A percentile compares a stretch with the other conserved stretches of the same genome.
Evolutionary conservation across 495 filamentous ascomycete genomes (phyloP).

Genomic region (Xylaria scruposa): DNA sequence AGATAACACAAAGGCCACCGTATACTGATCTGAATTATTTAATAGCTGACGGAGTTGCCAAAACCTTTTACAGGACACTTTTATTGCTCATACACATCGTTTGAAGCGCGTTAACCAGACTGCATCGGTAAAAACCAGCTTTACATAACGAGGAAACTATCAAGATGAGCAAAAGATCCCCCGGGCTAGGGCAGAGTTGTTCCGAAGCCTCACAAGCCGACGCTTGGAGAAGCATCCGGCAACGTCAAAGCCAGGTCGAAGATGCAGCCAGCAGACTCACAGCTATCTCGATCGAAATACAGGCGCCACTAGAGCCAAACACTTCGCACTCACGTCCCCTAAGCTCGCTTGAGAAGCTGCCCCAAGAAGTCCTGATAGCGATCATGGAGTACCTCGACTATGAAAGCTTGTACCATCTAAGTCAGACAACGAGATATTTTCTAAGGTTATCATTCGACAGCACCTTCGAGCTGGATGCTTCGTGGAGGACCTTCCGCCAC

Average conservation of each 20-base stretch:
- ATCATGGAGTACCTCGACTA: constrained; percentile 19
- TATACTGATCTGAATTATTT: not conserved
- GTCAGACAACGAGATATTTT: constrained; percentile 16
- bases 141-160: not conserved
- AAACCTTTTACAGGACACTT: not conserved
- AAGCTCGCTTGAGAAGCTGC: constrained; percentile 18
- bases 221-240: constrained; percentile 6
- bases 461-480: not conserved
- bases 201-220: not conserved
- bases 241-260: not conserved
- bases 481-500: constrained; percentile 20
- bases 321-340: not conserved
- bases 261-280: constrained; percentile 10
- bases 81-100: not conserved
- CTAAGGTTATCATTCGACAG: constrained; percentile 20
- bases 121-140: not conserved
- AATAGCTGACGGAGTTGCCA: not conserved
- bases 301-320: not conserved
- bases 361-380: constrained; percentile 17
- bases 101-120: not conserved
- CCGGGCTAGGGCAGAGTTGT: not conserved
- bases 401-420: constrained; percentile 22
- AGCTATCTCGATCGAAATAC: not conserved
- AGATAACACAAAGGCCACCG: not conserved
- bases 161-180: not conserved